Base-by-base conservation (phyloP, 2,329 filamentous ascomycete genomes). In the Colletotrichum sp. region DNA sequence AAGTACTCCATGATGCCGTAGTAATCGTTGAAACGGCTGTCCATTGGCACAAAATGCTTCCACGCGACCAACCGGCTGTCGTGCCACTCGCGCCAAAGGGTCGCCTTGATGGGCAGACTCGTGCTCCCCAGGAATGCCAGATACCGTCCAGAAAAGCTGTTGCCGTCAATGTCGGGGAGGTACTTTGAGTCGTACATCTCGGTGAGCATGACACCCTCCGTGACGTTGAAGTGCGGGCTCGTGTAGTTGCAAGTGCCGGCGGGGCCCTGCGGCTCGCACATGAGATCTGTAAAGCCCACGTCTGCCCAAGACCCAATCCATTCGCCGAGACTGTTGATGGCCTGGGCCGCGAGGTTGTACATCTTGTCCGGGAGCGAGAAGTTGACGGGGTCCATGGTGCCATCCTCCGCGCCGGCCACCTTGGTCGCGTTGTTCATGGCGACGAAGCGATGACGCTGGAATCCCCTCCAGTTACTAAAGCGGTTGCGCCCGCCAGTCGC, bases 11-110 rank as follows among this genome's bases (percentile, higher is more conserved):
- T 87, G 69, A 95, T 91, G 57, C 90, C 91, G 75, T 92, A 95
- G 78, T 93, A 88, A 77, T 96, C 94, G 43, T 89, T 84, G 78
- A 92, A 95, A 2, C 91, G 89, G 78, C 90, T 93, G 80, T 95
- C 93, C 89, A 96, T 92, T 18, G 94, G 94, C 3, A 95, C 92
- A 78, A 94, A 96, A 82, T 97, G 94, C 78, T 91, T 91, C 94
- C 94, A 97, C 1, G 93, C 88, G 3, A 95, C 86, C 2, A 96
- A 86, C 4, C 94, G 88, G 58, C 88, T 89, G 80, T 96, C 94
- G 79, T 96, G 94, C 94, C 94, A 97, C 81, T 97, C 94, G 24
- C 90, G 88, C 83, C 92, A 97, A 27, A 96, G 85, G 0, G 94
- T 95, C 8, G 92, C 90, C 84, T 96, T 97, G 83, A 97, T 90